Evolutionary conservation across 345 rosid genomes (phyloP).

Genomic region (Hibiscus trionum): DNA sequence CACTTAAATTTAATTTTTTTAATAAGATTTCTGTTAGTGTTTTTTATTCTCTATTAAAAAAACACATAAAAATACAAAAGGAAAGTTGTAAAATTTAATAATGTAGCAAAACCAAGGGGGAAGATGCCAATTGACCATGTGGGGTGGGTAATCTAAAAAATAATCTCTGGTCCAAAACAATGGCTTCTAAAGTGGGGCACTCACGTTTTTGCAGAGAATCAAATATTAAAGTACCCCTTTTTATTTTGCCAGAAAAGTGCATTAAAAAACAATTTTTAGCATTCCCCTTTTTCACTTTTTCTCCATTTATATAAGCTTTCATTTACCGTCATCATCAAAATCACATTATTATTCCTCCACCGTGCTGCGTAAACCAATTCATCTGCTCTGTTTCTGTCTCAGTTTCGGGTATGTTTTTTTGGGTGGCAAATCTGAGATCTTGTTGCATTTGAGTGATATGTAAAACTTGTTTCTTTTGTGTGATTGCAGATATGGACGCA

Average conservation of each 20-base stretch:
- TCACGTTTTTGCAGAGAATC: not conserved
- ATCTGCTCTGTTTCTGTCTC: not conserved
- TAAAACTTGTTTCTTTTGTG: not conserved
- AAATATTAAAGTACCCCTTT: too few species aligned
- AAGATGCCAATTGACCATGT: not conserved
- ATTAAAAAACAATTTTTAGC: not conserved
- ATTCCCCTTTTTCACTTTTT: not conserved
- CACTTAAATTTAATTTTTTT: too few species aligned
- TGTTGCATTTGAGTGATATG: not conserved
- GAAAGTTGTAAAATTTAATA: too few species aligned
- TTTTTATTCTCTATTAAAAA: too few species aligned
- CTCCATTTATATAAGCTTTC: not conserved
- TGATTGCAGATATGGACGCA: conserved; percentile 39
- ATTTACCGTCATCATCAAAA: not conserved
- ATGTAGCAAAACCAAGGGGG: not conserved
- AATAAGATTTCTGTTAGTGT: too few species aligned
- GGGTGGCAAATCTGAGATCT: not conserved
- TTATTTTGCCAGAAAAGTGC: too few species aligned
- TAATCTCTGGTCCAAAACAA: not conserved
- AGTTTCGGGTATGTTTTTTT: not conserved
- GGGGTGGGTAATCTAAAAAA: not conserved
- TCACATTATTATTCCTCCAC: too few species aligned
- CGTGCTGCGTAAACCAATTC: not conserved
- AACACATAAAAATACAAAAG: too few species aligned
- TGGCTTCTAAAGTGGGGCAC: not conserved